Base-by-base conservation (phyloP, 2,329 filamentous ascomycete species). In the Aspergillus novofumigatus region DNA sequence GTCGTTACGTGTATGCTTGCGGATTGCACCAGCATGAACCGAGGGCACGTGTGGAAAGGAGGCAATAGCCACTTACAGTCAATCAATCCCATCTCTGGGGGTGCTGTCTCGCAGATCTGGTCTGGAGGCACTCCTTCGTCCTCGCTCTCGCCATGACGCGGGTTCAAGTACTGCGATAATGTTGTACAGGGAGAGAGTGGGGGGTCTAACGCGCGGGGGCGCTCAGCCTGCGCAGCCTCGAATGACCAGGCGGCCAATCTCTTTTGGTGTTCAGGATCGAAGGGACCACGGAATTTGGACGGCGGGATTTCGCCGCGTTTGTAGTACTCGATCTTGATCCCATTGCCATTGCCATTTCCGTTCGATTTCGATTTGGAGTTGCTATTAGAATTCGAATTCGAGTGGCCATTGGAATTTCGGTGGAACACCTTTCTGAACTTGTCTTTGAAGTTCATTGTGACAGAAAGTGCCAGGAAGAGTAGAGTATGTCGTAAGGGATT, bases 271-370 rank as follows among this genome's bases (percentile, higher is more conserved):
- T 72, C 72, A 52, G 72, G 72, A 59, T 81, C 77, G 59, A 78
- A 77, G 0, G 77, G 78, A 9, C 78, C 78, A 14, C 71, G 72
- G 60, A 80, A 81, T 56, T 81, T 81, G 32, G 78, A 79, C 17
- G 70, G 73, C 1, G 78, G 78, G 20, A 79, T 71, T 63, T 81
- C 78, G 62, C 75, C 65, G 21, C 76, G 75, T 56, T 75, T 75
- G 66, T 80, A 81, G 61, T 80, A 77, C 70, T 79, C 73, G 57
- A 80, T 71, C 58, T 78, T 76, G 49, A 76, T 75, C 38, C 71
- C 68, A 52, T 72, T 66, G 42, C 64, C 66, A 55, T 63, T 62
- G 59, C 62, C 20, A 42, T 61, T 35, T 49, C 56, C 35, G 51
- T 50, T 51, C 52, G 61, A 53, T 64, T 58, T n/a, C 63, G 63